A percentile compares a stretch with the other conserved stretches of the same genome.
Conservation (phyloP, 2,329 filamentous ascomycete species). For the Fonsecaea pugnacius region DNA sequence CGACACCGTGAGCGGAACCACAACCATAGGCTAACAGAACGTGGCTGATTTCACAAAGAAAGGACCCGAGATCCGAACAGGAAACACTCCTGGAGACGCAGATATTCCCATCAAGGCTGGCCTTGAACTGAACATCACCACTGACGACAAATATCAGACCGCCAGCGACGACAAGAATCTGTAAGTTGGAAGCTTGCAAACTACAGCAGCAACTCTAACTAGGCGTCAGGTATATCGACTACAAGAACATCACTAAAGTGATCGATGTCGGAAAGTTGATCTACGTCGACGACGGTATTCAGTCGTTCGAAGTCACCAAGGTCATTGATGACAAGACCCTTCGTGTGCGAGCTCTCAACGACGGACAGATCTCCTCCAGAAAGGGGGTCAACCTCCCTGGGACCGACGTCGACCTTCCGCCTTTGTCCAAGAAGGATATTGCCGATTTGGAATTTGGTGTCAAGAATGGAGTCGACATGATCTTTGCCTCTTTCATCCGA, state of each 20-base stretch:
- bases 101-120: constrained; percentile 83
- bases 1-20: constrained; percentile 64
- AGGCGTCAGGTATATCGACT: constrained; percentile 80
- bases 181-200: constrained; percentile 58
- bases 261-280: constrained; percentile 89
- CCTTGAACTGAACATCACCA: constrained; percentile 90
- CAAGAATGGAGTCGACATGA: constrained; percentile 98
- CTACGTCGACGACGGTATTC: constrained; percentile 97
- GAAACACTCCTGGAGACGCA: constrained; percentile 70
- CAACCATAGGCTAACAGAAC: not conserved
- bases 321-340: constrained; percentile 88
- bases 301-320: constrained; percentile 91
- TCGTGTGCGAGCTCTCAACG: constrained; percentile 86
- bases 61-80: constrained; percentile 85
- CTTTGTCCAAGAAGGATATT: constrained; percentile 98
- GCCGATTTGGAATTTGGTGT: constrained; percentile 91
- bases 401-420: constrained; percentile 96
- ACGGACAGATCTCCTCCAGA: constrained; percentile 97
- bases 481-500: constrained; percentile 98
- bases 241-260: constrained; percentile 99
- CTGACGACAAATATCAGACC: constrained; percentile 87
- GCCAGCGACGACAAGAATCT: constrained; percentile 89
- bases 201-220: not conserved
- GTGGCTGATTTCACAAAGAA: constrained; percentile 52
- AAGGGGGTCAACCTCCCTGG: constrained; percentile 99